Evolutionary conservation across 345 rosid genomes (phyloP).

Genomic region (Corchorus capsularis): DNA sequence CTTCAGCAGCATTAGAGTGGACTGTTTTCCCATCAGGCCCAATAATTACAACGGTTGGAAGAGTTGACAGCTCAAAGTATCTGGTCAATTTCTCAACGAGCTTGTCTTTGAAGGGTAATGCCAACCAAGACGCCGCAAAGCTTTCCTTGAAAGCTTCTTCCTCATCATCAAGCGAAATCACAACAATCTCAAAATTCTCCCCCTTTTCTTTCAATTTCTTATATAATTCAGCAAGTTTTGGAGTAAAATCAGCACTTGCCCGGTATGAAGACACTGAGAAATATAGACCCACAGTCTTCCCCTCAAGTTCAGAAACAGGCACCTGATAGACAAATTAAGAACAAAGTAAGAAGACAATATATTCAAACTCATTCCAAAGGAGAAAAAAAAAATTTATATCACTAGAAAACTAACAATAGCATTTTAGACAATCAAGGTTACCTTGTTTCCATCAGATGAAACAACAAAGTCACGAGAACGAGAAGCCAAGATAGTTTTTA

Average conservation of each 20-base stretch:
- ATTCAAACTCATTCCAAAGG: not conserved
- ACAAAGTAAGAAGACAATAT: not conserved
- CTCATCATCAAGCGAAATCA: conserved; percentile 57
- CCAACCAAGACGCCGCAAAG: conserved; percentile 67
- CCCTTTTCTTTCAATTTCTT: conserved; percentile 52
- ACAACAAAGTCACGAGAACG: conserved; percentile 58
- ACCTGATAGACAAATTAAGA: conserved; percentile 35
- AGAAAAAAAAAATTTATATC: not conserved
- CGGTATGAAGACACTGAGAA: conserved; percentile 38
- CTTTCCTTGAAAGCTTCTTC: conserved; percentile 54
- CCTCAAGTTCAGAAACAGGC: conserved; percentile 64
- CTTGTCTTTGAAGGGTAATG: conserved; percentile 61
- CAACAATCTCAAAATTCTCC: conserved; percentile 64
- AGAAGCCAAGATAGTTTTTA: conserved; percentile 56
- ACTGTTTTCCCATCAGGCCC: conserved; percentile 74
- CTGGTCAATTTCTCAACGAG: conserved; percentile 45
- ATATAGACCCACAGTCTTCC: conserved; percentile 63
- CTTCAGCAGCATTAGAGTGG: conserved; percentile 55
- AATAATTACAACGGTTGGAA: conserved; percentile 66
- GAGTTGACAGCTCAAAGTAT: conserved; percentile 52
- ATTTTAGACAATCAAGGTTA: conserved; percentile 14
- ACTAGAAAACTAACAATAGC: not conserved
- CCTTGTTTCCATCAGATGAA: conserved; percentile 55
- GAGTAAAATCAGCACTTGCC: conserved; percentile 45
- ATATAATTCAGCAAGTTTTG: conserved; percentile 50